These are phyloP conservation scores for Paspalum vaginatum DNA, from an alignment of 176 grass and related monocot genomes.

Conservation along the genomic window DNA sequence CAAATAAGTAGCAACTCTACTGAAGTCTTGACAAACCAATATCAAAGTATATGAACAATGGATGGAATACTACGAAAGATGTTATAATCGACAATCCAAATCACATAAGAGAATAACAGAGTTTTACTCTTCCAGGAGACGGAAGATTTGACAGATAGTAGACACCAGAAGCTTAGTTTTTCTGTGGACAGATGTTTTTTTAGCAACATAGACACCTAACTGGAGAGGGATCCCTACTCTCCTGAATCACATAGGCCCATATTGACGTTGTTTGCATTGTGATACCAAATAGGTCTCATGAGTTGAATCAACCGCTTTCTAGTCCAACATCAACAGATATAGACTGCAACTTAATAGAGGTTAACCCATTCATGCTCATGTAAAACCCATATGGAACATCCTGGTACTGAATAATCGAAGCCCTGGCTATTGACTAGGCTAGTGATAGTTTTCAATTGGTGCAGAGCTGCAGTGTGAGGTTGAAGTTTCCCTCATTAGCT, in stretches of 20 bases:
- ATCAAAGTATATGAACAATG: conserved; percentile 2
- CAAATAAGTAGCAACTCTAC: not conserved
- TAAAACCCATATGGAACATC: not conserved
- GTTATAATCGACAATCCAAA: not conserved
- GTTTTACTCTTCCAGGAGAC: not conserved
- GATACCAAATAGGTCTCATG: conserved; percentile 2
- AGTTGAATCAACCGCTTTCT: not conserved
- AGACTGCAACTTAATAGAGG: not conserved
- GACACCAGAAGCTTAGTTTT: not conserved
- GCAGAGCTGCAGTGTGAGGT: not conserved
- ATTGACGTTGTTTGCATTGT: not conserved
- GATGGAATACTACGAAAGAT: not conserved
- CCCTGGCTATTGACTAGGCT: not conserved
- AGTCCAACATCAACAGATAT: conserved; percentile 3
- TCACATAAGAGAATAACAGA: not conserved
- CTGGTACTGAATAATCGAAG: not conserved
- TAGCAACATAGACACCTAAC: not conserved
- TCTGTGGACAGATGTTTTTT: not conserved
- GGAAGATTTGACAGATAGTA: not conserved
- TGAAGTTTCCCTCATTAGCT: not conserved
- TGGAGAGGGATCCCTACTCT: not conserved
- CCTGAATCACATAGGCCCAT: no score
- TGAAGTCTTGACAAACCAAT: not conserved
- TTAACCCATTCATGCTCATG: not conserved
- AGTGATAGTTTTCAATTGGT: not conserved